phyloP scores from a whole-genome alignment of 305 asterid species.

The Rubia tinctorum region DNA sequence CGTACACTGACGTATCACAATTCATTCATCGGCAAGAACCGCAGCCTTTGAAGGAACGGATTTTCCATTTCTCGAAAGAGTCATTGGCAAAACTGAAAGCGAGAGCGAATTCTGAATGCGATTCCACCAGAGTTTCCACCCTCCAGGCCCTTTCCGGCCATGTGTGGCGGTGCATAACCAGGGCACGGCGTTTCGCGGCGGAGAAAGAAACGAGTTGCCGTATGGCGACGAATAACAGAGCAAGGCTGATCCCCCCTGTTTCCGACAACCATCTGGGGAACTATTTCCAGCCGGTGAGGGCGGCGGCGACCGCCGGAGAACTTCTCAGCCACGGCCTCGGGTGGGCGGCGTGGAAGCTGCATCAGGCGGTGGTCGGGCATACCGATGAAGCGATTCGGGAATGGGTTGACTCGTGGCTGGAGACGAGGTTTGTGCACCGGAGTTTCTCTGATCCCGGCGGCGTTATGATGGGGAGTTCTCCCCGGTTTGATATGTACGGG shows the following conservation, averaged over 20 bases:
- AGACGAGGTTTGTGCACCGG: slow-evolving; percentile 18
- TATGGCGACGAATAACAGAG: slow-evolving; percentile 28
- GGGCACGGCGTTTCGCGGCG: slow-evolving; percentile 15
- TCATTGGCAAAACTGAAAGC: slow-evolving; percentile 29
- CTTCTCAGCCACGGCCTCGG: slow-evolving; percentile 26
- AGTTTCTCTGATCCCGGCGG: slow-evolving; percentile 24
- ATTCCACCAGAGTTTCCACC: slow-evolving; percentile 25
- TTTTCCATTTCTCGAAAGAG: slow-evolving; percentile 30
- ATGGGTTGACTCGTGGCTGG: slow-evolving; percentile 24
- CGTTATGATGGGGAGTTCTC: slow-evolving; percentile 34
- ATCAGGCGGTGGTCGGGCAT: slow-evolving; percentile 27
- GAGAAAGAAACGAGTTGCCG: slow-evolving; percentile 20
- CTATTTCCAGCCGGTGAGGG: slow-evolving; percentile 24
- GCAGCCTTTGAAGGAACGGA: slow-evolving; percentile 22
- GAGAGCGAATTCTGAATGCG: slow-evolving; percentile 29
- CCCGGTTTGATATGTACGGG: slow-evolving; percentile 34
- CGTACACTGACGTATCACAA: slow-evolving; percentile 26
- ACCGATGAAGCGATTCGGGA: slow-evolving; percentile 17
- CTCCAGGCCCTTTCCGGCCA: slow-evolving; percentile 37
- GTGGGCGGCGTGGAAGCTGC: slow-evolving; percentile 35
- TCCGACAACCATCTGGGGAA: slow-evolving; percentile 28
- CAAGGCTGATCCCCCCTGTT: slow-evolving; percentile 30
- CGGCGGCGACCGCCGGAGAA: slow-evolving; percentile 23
- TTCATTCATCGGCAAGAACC: slow-evolving; percentile 25
- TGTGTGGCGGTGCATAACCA: slow-evolving; percentile 33